A percentile compares a stretch with the other conserved stretches of the same genome.
Conservation (phyloP, 1,139 yeast genomes). For the Nakaseomyces sp. region DNA sequence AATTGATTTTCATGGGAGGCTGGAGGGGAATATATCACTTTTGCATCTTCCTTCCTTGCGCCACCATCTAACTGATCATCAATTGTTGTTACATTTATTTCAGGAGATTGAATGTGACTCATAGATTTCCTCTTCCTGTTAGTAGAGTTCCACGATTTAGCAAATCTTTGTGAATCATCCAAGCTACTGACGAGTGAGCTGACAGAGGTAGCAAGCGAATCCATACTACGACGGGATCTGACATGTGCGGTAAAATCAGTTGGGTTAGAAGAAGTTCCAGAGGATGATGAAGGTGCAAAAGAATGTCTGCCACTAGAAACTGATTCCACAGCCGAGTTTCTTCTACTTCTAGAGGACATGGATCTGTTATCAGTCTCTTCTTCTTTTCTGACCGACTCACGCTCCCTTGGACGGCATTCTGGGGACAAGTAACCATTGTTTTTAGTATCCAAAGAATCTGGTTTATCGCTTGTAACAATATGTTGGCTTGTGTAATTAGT, state of each 20-base stretch:
- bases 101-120: constrained; percentile 15
- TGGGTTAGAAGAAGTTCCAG: constrained; percentile 27
- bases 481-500: neutral
- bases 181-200: constrained; percentile 29
- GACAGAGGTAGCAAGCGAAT: constrained; percentile 29
- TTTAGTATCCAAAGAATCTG: neutral
- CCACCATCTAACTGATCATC: constrained; percentile 1
- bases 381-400: neutral
- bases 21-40: neutral
- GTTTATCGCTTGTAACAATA: neutral
- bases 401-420: constrained; percentile 1
- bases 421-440: neutral
- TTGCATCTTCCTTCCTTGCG: neutral
- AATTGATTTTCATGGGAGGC: neutral
- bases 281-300: constrained; percentile 19
- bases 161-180: constrained; percentile 30
- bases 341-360: neutral
- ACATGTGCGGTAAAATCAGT: constrained; percentile 27
- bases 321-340: neutral
- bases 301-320: constrained; percentile 7
- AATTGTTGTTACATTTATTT: constrained; percentile 6
- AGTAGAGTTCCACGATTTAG: constrained; percentile 31
- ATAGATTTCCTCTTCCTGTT: constrained; percentile 28
- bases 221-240: constrained; percentile 24
- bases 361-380: neutral